Percentiles rank a stretch among this genome's conserved stretches.
These are phyloP conservation scores for Geotrichum bryndzae DNA, from an alignment of 1,139 yeast species.

Conservation along the genomic window DNA sequence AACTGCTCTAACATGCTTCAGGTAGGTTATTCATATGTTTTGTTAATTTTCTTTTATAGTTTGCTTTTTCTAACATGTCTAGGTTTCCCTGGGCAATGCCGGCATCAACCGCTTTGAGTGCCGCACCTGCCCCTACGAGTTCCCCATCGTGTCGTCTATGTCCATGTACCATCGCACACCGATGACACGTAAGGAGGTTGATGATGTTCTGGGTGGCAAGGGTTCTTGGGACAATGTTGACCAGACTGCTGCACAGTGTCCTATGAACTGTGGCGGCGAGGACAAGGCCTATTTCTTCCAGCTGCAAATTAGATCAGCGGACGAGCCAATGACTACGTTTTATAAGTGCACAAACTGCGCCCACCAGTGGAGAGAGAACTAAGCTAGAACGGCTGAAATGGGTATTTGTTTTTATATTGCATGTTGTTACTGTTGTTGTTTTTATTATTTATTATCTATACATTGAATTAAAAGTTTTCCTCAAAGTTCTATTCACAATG, in stretches of 20 bases:
- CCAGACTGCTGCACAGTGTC: conserved; percentile 66
- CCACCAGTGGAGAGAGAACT: conserved; percentile 96
- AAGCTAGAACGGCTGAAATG: conserved; percentile 15
- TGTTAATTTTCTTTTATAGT: not conserved
- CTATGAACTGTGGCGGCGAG: conserved; percentile 76
- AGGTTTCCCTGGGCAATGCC: conserved; percentile 24
- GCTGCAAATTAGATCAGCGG: conserved; percentile 88
- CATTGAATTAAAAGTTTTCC: not conserved
- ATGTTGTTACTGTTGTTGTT: not conserved
- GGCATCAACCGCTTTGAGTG: conserved; percentile 56
- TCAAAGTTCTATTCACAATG: not conserved
- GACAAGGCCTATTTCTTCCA: conserved; percentile 95
- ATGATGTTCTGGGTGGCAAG: conserved; percentile 93
- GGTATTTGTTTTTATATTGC: not conserved
- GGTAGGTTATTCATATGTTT: conserved; percentile 30
- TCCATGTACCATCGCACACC: conserved; percentile 80
- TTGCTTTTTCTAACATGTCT: not conserved
- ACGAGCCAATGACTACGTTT: conserved; percentile 93
- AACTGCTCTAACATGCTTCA: conserved; percentile 85
- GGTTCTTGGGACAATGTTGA: conserved; percentile 99
- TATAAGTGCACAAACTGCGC: conserved; percentile 88
- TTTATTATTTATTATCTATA: not conserved
- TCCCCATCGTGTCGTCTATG: conserved; percentile 66
- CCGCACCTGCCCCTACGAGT: conserved; percentile 91
- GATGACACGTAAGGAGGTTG: conserved; percentile 82